These are phyloP conservation scores for Alnus glutinosa DNA, from an alignment of 306 rosid genomes.

Conservation along the genomic window DNA sequence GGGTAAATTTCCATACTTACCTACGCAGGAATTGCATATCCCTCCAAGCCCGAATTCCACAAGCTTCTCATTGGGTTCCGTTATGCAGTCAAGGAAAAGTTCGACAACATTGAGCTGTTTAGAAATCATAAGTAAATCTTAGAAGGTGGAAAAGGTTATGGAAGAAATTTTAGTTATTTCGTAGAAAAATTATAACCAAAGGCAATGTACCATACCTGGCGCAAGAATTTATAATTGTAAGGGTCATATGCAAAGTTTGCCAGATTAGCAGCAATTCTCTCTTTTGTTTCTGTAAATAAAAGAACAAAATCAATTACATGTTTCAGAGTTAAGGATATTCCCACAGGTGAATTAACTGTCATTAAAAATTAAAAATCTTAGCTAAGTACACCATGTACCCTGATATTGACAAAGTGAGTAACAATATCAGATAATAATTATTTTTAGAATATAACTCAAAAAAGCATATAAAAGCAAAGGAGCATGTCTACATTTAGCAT, in stretches of 20 bases:
- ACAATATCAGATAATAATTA: not conserved
- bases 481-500: not conserved
- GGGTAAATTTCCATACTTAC: constrained; percentile 38
- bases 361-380: not conserved
- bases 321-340: not conserved
- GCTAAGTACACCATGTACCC: not conserved
- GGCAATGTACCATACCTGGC: constrained; percentile 53
- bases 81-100: constrained; percentile 83
- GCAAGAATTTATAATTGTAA: constrained; percentile 69
- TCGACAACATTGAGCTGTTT: constrained; percentile 85
- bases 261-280: constrained; percentile 69
- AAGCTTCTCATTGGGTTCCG: constrained; percentile 87
- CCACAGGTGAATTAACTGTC: not conserved
- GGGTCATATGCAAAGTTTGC: constrained; percentile 97
- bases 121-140: not conserved
- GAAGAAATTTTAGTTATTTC: constrained; percentile 8
- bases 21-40: constrained; percentile 80
- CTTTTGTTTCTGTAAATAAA: constrained; percentile 60
- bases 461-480: not conserved
- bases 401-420: not conserved
- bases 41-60: constrained; percentile 89
- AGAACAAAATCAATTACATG: constrained; percentile 2
- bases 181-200: not conserved
- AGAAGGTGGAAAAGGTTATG: not conserved
- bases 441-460: not conserved